Evolutionary conservation across 2,329 filamentous ascomycete genomes (phyloP).

Genomic region (Xylariaceae sp.): DNA sequence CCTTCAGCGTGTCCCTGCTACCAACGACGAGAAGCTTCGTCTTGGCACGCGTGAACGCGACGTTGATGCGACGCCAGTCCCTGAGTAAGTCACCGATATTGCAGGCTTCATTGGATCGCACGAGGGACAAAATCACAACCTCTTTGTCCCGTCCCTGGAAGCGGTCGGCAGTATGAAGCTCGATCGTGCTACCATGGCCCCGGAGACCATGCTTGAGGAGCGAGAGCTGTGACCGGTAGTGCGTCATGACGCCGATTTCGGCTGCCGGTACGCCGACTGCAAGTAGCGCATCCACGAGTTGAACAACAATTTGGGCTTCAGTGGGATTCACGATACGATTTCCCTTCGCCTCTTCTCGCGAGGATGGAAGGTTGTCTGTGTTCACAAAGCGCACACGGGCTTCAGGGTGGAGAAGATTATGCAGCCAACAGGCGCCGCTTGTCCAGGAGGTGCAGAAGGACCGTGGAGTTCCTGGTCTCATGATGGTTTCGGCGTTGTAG

Average conservation of each 20-base stretch:
- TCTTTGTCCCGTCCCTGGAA: constrained; percentile 97
- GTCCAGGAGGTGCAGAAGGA: constrained; percentile 53
- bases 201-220: constrained; percentile 72
- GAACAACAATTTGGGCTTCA: constrained; percentile 73
- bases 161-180: constrained; percentile 95
- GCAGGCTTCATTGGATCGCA: constrained; percentile 77
- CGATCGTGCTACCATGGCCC: constrained; percentile 56
- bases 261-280: constrained; percentile 66
- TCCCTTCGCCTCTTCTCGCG: constrained; percentile 71
- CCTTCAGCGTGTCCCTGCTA: constrained; percentile 73
- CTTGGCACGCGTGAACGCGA: constrained; percentile 88
- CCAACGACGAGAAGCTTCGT: constrained; percentile 89
- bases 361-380: constrained; percentile 68
- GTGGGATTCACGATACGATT: constrained; percentile 82
- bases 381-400: constrained; percentile 83
- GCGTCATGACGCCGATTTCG: constrained; percentile 92
- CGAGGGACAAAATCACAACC: constrained; percentile 80
- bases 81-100: constrained; percentile 86
- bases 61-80: constrained; percentile 92
- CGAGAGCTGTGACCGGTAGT: constrained; percentile 89
- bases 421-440: constrained; percentile 68
- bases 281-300: constrained; percentile 77
- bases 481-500: constrained; percentile 45
- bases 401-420: constrained; percentile 63
- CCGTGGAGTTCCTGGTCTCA: constrained; percentile 35